These are phyloP conservation scores for Emergomyces pasteurianus DNA, from an alignment of 2,329 filamentous ascomycete species.

Conservation along the genomic window DNA sequence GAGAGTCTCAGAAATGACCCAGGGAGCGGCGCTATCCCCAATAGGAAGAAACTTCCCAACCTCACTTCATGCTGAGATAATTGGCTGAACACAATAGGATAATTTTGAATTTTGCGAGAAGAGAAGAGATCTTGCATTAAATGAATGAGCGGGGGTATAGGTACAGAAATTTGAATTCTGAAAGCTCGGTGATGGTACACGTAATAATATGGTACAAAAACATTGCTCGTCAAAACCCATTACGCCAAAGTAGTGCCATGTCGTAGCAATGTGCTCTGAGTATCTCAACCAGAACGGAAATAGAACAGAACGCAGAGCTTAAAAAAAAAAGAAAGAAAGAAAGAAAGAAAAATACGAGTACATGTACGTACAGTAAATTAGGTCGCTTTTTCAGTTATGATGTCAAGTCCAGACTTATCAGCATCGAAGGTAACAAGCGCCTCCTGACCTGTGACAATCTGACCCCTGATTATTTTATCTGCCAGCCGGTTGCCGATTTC, in stretches of 20 bases:
- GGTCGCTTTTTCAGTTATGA: constrained; percentile 23
- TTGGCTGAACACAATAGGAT: neutral
- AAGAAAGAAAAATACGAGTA: neutral
- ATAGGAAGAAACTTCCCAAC: neutral
- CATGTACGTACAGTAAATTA: neutral
- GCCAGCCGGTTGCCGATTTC: constrained; percentile 82
- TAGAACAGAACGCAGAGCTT: neutral
- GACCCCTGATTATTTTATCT: constrained; percentile 80
- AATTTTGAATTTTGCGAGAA: neutral
- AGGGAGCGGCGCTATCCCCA: neutral
- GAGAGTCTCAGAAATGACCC: neutral
- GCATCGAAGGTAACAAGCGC: constrained; percentile 59
- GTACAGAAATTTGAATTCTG: neutral
- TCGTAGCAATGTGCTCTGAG: neutral
- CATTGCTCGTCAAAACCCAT: neutral
- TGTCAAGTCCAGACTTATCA: constrained; percentile 46
- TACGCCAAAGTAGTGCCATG: neutral
- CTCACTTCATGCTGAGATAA: neutral
- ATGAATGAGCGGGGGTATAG: neutral
- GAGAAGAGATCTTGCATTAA: neutral
- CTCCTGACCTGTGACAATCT: constrained; percentile 62
- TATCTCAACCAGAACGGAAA: neutral
- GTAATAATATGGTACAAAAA: neutral
- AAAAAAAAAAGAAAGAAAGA: neutral
- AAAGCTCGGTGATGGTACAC: neutral